These are phyloP conservation scores for Saccharomyces hybrid DNA, from an alignment of 1,139 yeast species.

Conservation along the genomic window DNA sequence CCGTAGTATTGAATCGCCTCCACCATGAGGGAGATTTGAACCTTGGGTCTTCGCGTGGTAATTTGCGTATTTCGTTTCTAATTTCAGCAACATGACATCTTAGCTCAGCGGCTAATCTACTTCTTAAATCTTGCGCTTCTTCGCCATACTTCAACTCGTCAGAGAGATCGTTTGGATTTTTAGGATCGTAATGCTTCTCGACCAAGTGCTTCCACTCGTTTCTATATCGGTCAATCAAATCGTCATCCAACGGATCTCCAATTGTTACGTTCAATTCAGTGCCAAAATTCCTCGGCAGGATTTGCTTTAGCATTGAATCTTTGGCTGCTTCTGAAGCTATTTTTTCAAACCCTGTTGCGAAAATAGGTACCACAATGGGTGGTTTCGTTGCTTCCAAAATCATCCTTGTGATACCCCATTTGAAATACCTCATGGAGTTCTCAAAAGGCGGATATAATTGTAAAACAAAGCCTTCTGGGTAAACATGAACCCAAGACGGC, in stretches of 20 bases:
- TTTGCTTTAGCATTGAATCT: constrained; percentile 45
- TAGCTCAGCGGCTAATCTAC: constrained; percentile 60
- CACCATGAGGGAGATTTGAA: constrained; percentile 66
- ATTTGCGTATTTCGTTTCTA: constrained; percentile 45
- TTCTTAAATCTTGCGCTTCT: constrained; percentile 57
- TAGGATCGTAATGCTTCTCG: constrained; percentile 42
- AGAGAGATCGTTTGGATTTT: constrained; percentile 51
- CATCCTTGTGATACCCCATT: constrained; percentile 89
- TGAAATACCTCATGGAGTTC: constrained; percentile 86
- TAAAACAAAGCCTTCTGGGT: constrained; percentile 91
- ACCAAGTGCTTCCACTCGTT: constrained; percentile 62
- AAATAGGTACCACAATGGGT: constrained; percentile 87
- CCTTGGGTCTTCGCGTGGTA: constrained; percentile 52
- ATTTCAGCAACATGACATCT: constrained; percentile 57
- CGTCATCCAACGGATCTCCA: constrained; percentile 66
- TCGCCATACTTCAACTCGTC: constrained; percentile 54
- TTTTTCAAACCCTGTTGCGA: constrained; percentile 77
- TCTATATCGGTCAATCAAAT: constrained; percentile 51
- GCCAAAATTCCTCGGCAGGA: constrained; percentile 60
- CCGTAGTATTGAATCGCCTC: constrained; percentile 54
- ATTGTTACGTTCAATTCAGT: constrained; percentile 60
- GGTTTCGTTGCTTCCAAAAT: constrained; percentile 74
- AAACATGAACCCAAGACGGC: constrained; percentile 88
- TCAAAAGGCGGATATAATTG: constrained; percentile 73
- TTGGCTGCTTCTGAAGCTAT: constrained; percentile 74